phyloP scores from a whole-genome alignment of 352 stramenopile genomes.

The Phytophthora cryptogea region DNA sequence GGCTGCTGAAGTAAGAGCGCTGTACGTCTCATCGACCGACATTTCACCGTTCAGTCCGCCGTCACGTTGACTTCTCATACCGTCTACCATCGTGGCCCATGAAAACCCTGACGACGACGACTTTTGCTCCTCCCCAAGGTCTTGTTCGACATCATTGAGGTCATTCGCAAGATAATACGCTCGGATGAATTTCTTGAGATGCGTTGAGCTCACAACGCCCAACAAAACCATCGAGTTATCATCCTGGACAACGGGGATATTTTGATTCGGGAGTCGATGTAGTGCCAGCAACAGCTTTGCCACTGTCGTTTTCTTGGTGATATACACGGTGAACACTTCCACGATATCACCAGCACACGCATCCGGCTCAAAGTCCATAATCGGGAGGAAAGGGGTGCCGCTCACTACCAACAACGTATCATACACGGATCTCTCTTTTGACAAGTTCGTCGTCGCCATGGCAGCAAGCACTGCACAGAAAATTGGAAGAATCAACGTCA shows the following conservation, averaged over 20 bases:
- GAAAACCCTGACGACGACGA: slow-evolving; percentile 35
- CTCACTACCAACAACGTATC: slow-evolving; percentile 69
- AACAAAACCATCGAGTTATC: slow-evolving; percentile 59
- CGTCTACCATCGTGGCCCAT: slow-evolving; percentile 55
- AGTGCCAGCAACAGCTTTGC: slow-evolving; percentile 59
- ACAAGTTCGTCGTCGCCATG: slow-evolving; percentile 56
- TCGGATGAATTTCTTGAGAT: slow-evolving; percentile 63
- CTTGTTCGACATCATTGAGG: slow-evolving; percentile 51
- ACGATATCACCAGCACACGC: slow-evolving; percentile 62
- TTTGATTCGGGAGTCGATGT: slow-evolving; percentile 55
- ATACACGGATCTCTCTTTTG: slow-evolving; percentile 66
- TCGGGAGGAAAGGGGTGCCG: slow-evolving; percentile 68
- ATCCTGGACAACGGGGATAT: slow-evolving; percentile 67
- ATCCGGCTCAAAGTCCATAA: slow-evolving; percentile 62
- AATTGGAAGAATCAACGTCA: slow-evolving; percentile 74
- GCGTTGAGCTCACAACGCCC: slow-evolving; percentile 47
- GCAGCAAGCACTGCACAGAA: slow-evolving; percentile 65
- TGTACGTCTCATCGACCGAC: slow-evolving; percentile 64
- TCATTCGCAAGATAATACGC: slow-evolving; percentile 50
- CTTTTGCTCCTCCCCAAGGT: slow-evolving; percentile 59
- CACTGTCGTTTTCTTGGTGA: slow-evolving; percentile 65
- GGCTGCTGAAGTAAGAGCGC: slow-evolving; percentile 34
- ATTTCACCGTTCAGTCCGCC: slow-evolving; percentile 57
- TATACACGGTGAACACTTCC: slow-evolving; percentile 54
- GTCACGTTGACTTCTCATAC: slow-evolving; percentile 37